phyloP scores from a whole-genome alignment of 768 basidiomycete genomes.

The Gymnopilus dilepis region DNA sequence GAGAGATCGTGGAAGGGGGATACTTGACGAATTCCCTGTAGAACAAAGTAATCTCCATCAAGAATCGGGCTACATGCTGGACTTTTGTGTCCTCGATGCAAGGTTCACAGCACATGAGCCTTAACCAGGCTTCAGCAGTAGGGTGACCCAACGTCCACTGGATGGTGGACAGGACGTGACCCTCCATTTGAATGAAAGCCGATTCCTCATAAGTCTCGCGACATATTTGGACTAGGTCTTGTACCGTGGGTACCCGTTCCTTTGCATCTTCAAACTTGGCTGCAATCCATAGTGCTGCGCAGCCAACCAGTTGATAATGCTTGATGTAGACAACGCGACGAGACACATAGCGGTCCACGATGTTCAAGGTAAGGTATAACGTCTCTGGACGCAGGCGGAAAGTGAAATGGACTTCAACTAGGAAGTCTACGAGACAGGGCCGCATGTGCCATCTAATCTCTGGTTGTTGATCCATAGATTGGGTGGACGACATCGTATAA shows the following conservation, averaged over 20 bases:
- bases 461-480: conserved; percentile 99
- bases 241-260: conserved; percentile 95
- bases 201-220: conserved; percentile 96
- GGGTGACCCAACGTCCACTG: conserved; percentile 97
- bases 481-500: conserved; percentile 86
- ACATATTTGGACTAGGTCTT: conserved; percentile 94
- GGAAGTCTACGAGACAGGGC: conserved; percentile 96
- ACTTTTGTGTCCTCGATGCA: conserved; percentile 86
- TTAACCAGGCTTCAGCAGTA: conserved; percentile 97
- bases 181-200: conserved; percentile 99
- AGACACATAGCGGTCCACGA: conserved; percentile 98
- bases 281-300: conserved; percentile 98
- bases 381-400: conserved; percentile 98
- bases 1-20: conserved; percentile 84
- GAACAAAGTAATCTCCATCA: conserved; percentile 99
- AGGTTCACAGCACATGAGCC: conserved; percentile 78
- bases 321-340: conserved; percentile 98
- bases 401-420: conserved; percentile 98
- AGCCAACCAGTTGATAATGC: conserved; percentile 99
- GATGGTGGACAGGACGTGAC: conserved; percentile 94
- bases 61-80: conserved; percentile 93
- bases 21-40: conserved; percentile 93
- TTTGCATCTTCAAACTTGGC: conserved; percentile 99
- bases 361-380: conserved; percentile 97
- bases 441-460: conserved; percentile 99